Conservation (phyloP, 106 monocot species). For the Dendrobium huoshanense region DNA sequence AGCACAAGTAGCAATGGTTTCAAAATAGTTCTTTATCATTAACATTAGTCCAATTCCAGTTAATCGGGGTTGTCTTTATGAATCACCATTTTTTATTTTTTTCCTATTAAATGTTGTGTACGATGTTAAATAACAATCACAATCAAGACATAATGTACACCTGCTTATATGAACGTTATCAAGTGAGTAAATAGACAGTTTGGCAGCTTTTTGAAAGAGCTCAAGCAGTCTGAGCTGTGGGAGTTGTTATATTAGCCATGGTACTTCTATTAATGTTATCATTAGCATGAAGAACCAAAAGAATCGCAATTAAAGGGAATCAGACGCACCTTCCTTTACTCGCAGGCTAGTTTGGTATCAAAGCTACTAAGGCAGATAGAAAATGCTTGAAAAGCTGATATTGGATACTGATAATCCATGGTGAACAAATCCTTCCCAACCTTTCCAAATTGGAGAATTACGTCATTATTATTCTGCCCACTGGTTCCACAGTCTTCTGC, state of each 20-base stretch:
- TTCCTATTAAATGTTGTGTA: neutral
- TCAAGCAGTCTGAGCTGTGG: neutral
- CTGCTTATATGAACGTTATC: neutral
- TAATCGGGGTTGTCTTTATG: neutral
- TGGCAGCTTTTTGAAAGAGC: neutral
- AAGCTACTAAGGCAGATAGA: conserved; percentile 92
- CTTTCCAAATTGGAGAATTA: conserved; percentile 89
- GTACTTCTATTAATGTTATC: neutral
- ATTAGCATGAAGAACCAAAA: neutral
- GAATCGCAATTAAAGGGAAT: neutral
- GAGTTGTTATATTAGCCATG: neutral
- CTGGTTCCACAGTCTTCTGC: conserved; percentile 32
- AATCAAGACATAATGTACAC: neutral
- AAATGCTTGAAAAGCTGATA: conserved; percentile 92
- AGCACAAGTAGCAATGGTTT: too few relatives aligned
- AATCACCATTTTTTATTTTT: neutral
- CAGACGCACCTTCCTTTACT: conserved; percentile 26
- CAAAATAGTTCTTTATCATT: too few relatives aligned
- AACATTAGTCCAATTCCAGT: neutral
- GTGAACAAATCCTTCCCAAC: conserved; percentile 89
- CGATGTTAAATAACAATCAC: neutral
- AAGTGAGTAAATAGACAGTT: neutral
- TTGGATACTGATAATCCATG: conserved; percentile 82
- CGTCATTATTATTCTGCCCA: conserved; percentile 45
- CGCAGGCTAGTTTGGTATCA: conserved; percentile 81